These are phyloP conservation scores for Trichoderma gamsii DNA, from an alignment of 495 filamentous ascomycete genomes.

Conservation along the genomic window DNA sequence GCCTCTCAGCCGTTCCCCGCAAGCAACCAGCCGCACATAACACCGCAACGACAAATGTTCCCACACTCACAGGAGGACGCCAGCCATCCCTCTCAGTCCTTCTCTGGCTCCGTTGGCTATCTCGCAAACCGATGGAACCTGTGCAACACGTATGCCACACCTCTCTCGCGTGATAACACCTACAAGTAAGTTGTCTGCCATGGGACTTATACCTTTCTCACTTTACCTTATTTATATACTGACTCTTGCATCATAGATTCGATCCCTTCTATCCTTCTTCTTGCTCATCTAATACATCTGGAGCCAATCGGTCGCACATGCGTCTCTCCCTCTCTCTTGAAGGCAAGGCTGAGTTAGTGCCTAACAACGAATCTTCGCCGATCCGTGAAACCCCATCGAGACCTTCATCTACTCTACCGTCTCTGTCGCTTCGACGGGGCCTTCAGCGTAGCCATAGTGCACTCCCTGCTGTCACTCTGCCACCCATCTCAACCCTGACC, in stretches of 20 bases:
- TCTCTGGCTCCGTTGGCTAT: slow-evolving; percentile 33
- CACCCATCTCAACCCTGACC: slow-evolving; percentile 49
- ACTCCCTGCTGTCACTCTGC: slow-evolving; percentile 43
- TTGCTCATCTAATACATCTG: slow-evolving; percentile 27
- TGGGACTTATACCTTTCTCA: background rate
- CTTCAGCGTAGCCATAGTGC: slow-evolving; percentile 49
- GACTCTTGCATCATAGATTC: slow-evolving; percentile 22
- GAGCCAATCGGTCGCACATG: slow-evolving; percentile 37
- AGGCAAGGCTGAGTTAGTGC: slow-evolving; percentile 74
- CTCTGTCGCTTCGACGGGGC: slow-evolving; percentile 48
- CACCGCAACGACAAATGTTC: slow-evolving; percentile 5
- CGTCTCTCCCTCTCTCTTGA: slow-evolving; percentile 71
- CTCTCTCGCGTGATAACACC: slow-evolving; percentile 20
- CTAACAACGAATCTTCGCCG: slow-evolving; percentile 61
- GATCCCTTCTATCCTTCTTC: slow-evolving; percentile 33
- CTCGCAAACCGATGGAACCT: slow-evolving; percentile 36
- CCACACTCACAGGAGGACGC: background rate
- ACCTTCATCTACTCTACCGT: slow-evolving; percentile 22
- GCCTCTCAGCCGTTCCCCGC: background rate
- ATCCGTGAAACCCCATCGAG: slow-evolving; percentile 39
- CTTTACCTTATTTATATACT: background rate
- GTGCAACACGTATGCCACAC: slow-evolving; percentile 32
- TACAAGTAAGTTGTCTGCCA: slow-evolving; percentile 13
- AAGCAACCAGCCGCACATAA: background rate
- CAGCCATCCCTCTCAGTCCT: slow-evolving; percentile 22